phyloP scores from a whole-genome alignment of 192 early-diverging fungal species.

The Coemansia sp. region DNA sequence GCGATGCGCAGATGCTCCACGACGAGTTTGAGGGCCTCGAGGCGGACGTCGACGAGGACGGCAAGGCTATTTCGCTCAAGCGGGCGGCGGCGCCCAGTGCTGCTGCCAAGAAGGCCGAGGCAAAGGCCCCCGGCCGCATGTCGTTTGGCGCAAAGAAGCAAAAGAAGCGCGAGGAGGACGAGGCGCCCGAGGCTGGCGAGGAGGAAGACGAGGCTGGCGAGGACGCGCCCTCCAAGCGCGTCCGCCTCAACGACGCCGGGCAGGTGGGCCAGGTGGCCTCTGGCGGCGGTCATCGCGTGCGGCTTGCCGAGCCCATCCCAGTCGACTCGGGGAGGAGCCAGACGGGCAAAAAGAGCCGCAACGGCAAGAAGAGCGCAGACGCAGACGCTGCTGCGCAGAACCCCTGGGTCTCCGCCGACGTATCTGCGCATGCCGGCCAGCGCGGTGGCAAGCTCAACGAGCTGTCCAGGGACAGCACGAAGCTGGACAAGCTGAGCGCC shows the following conservation, averaged over 20 bases:
- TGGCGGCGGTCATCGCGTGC: slow-evolving; percentile 58
- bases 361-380: slow-evolving; percentile 4
- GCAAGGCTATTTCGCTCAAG: slow-evolving; percentile 16
- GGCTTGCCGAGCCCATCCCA: slow-evolving; percentile 61
- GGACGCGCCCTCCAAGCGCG: slow-evolving; percentile 20
- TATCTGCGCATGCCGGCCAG: slow-evolving; percentile 22
- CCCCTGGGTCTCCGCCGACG: slow-evolving; percentile 77
- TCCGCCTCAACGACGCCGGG: slow-evolving; percentile 59
- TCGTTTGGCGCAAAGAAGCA: slow-evolving; percentile 40
- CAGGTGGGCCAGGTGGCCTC: slow-evolving; percentile 55
- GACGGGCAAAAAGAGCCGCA: slow-evolving; percentile 19
- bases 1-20: slow-evolving; percentile 36
- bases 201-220: slow-evolving; percentile 1
- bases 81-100: not conserved
- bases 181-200: slow-evolving; percentile 39
- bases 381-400: slow-evolving; percentile 58
- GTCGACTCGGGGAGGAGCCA: slow-evolving; percentile 35
- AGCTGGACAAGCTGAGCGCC: slow-evolving; percentile 67
- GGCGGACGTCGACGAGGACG: slow-evolving; percentile 40
- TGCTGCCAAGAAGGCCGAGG: not conserved
- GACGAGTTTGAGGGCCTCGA: slow-evolving; percentile 45
- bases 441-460: slow-evolving; percentile 55
- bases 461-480: slow-evolving; percentile 59
- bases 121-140: slow-evolving; percentile 41
- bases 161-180: not conserved